Percentiles rank a stretch among this genome's conserved stretches.
These are phyloP conservation scores for Gelatoporia subvermispora DNA, from an alignment of 768 basidiomycete species.

Conservation along the genomic window DNA sequence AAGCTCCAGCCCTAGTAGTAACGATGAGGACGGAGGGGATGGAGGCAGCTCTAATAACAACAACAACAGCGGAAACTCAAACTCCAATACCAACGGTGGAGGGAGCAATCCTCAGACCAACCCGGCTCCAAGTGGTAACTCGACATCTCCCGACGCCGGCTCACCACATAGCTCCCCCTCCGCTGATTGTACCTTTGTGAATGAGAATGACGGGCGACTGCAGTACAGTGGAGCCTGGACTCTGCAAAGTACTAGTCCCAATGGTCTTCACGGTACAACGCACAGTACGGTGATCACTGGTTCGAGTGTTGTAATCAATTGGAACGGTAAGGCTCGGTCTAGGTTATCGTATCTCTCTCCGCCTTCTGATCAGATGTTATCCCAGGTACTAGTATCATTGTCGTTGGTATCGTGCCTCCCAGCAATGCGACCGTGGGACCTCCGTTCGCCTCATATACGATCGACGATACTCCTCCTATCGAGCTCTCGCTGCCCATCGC, in stretches of 20 bases:
- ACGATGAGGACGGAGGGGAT: too few species aligned
- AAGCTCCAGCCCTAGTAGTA: too few species aligned
- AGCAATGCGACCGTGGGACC: slow-evolving; percentile 32
- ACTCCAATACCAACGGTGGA: too few species aligned
- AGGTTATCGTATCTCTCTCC: too few species aligned
- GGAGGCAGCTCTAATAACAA: too few species aligned
- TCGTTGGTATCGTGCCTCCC: slow-evolving; percentile 40
- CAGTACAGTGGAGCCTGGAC: slow-evolving; percentile 13
- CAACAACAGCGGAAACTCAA: too few species aligned
- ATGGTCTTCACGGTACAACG: slow-evolving; percentile 6
- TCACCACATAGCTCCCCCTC: too few species aligned
- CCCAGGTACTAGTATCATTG: slow-evolving; percentile 43
- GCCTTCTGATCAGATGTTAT: not conserved
- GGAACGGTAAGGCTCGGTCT: too few species aligned
- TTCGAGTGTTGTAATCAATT: slow-evolving; percentile 1
- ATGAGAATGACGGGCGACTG: slow-evolving; percentile 13
- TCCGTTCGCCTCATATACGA: slow-evolving; percentile 35
- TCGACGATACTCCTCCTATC: slow-evolving; percentile 32
- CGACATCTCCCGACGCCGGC: too few species aligned
- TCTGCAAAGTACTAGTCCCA: slow-evolving; percentile 9
- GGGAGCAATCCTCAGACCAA: too few species aligned
- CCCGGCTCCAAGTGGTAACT: too few species aligned
- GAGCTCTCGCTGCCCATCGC: slow-evolving; percentile 35
- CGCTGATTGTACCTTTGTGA: slow-evolving; percentile 6
- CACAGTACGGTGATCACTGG: slow-evolving; percentile 9